phyloP scores from a whole-genome alignment of 495 filamentous ascomycete species.

The Trichoderma asperelloides region DNA sequence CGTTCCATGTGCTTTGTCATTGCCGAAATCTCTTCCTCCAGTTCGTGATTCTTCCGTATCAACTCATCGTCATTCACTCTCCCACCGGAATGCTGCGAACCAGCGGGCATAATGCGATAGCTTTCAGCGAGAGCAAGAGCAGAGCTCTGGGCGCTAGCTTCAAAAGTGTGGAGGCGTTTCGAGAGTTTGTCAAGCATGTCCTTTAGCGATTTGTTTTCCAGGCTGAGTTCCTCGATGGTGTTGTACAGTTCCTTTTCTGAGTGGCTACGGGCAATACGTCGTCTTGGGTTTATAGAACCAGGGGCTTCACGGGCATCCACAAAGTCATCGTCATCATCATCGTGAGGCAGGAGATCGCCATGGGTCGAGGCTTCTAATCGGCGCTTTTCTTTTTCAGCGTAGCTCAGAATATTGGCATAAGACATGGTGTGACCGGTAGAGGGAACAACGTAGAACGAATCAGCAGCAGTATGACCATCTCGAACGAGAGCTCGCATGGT shows the following conservation, averaged over 20 bases:
- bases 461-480: slow-evolving; percentile 45
- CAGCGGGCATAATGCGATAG: slow-evolving; percentile 54
- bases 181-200: slow-evolving; percentile 68
- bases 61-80: slow-evolving; percentile 22
- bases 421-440: slow-evolving; percentile 79
- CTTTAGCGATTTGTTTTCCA: slow-evolving; percentile 71
- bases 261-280: slow-evolving; percentile 20
- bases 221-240: slow-evolving; percentile 70
- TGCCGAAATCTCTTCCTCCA: slow-evolving; percentile 47
- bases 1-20: slow-evolving; percentile 47
- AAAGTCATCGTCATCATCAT: slow-evolving; percentile 69
- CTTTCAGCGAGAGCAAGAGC: slow-evolving; percentile 74
- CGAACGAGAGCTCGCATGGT: slow-evolving; percentile 58
- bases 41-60: slow-evolving; percentile 39
- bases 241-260: slow-evolving; percentile 36
- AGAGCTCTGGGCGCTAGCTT: slow-evolving; percentile 72
- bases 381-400: slow-evolving; percentile 58
- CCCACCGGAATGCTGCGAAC: slow-evolving; percentile 23
- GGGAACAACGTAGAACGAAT: slow-evolving; percentile 94
- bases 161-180: slow-evolving; percentile 73
- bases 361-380: slow-evolving; percentile 32
- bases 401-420: slow-evolving; percentile 77
- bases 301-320: slow-evolving; percentile 77
- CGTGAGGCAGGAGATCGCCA: slow-evolving; percentile 25
- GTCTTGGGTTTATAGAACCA: slow-evolving; percentile 22